These are phyloP conservation scores for Penicillium psychrofluorescens DNA, from an alignment of 495 filamentous ascomycete genomes.

Conservation along the genomic window DNA sequence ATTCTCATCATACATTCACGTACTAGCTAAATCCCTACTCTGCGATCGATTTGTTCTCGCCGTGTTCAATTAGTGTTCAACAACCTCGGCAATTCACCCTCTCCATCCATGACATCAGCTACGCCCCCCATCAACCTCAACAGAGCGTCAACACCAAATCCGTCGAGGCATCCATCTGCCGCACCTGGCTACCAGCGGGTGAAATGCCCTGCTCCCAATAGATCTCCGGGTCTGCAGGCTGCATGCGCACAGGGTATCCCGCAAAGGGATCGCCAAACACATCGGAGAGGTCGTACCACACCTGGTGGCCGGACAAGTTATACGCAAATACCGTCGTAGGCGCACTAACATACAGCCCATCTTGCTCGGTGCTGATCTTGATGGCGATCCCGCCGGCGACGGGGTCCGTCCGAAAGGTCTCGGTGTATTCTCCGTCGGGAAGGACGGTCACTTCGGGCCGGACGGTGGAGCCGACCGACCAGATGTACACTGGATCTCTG, in stretches of 20 bases:
- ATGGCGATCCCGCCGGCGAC: conserved; percentile 46
- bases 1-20: too few species aligned
- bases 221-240: conserved; percentile 33
- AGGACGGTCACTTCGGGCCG: conserved; percentile 18
- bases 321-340: conserved; percentile 50
- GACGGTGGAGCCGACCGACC: conserved; percentile 43
- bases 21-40: too few species aligned
- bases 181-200: conserved; percentile 43
- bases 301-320: conserved; percentile 33
- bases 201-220: conserved; percentile 42
- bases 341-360: conserved; percentile 43
- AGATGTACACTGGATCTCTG: conserved; percentile 38
- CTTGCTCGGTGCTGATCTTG: conserved; percentile 40
- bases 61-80: too few species aligned
- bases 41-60: too few species aligned
- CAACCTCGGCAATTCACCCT: background rate
- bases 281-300: conserved; percentile 54
- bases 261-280: conserved; percentile 51
- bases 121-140: conserved; percentile 1
- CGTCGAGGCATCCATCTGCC: conserved; percentile 21
- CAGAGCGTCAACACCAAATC: conserved; percentile 33
- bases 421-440: conserved; percentile 22
- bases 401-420: conserved; percentile 37
- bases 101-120: background rate
- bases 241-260: conserved; percentile 33